These are phyloP conservation scores for Coccomyxa sp. DNA, from an alignment of 139 green algal genomes.

Conservation along the genomic window DNA sequence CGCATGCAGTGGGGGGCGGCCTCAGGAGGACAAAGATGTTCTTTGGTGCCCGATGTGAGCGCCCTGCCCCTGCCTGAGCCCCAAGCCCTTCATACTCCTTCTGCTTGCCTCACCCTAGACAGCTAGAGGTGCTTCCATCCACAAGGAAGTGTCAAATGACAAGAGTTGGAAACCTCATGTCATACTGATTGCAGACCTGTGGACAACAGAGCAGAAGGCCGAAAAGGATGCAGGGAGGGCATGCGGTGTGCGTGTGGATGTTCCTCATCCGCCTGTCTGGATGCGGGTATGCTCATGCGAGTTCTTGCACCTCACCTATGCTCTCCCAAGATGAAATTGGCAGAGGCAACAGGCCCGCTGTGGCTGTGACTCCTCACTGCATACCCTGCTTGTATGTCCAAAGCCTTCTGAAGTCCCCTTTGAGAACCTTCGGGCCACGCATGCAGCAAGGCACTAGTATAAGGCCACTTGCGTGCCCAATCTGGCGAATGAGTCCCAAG, in stretches of 20 bases:
- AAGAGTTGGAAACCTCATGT: background rate
- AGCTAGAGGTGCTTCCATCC: background rate
- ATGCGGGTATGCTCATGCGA: constrained; percentile 36
- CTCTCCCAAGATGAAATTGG: too few relatives aligned
- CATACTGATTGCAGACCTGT: constrained; percentile 36
- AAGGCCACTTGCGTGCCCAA: too few relatives aligned
- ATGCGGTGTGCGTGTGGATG: constrained; percentile 55
- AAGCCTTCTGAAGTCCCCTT: too few relatives aligned
- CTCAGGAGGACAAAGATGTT: constrained; percentile 73
- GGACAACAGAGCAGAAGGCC: constrained; percentile 61
- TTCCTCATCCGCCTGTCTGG: constrained; percentile 45
- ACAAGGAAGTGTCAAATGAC: too few relatives aligned
- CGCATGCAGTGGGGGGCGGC: constrained; percentile 14
- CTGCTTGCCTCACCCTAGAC: too few relatives aligned
- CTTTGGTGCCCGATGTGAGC: constrained; percentile 44
- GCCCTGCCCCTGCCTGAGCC: background rate
- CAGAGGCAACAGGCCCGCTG: too few relatives aligned
- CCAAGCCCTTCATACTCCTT: background rate
- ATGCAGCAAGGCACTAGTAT: too few relatives aligned
- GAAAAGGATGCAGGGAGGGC: constrained; percentile 30
- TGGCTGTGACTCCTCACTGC: too few relatives aligned
- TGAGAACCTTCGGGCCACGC: too few relatives aligned
- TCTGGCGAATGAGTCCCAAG: too few relatives aligned
- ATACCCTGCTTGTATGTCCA: too few relatives aligned
- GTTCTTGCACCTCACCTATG: too few relatives aligned